Conservation (phyloP, 208 protist species). For the Leptomonas pyrrhocoris region DNA sequence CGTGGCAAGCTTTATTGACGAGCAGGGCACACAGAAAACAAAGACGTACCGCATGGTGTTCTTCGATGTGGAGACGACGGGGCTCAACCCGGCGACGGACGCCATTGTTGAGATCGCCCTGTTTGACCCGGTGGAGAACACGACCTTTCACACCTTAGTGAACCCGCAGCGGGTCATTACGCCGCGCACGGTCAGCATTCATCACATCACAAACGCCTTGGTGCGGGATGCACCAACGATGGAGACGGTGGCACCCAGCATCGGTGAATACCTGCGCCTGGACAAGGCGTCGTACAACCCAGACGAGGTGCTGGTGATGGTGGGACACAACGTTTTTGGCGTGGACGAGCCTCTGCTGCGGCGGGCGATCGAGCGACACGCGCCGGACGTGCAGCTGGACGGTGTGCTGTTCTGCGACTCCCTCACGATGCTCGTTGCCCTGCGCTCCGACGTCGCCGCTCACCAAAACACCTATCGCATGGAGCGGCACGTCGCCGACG, state of each 20-base stretch:
- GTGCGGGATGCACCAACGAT: slow-evolving; percentile 65
- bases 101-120: slow-evolving; percentile 84
- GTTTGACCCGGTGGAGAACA: slow-evolving; percentile 84
- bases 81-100: slow-evolving; percentile 79
- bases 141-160: slow-evolving; percentile 75
- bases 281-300: slow-evolving; percentile 38
- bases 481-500: slow-evolving; percentile 54
- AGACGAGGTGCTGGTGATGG: slow-evolving; percentile 70
- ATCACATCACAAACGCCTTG: slow-evolving; percentile 85
- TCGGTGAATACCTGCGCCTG: slow-evolving; percentile 74
- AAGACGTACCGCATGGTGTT: slow-evolving; percentile 60
- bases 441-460: slow-evolving; percentile 11
- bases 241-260: slow-evolving; percentile 50
- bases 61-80: slow-evolving; percentile 90
- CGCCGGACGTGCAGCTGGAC: slow-evolving; percentile 41
- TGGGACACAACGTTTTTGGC: slow-evolving; percentile 86
- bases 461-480: slow-evolving; percentile 12
- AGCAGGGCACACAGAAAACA: slow-evolving; percentile 27
- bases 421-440: slow-evolving; percentile 47
- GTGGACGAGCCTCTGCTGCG: slow-evolving; percentile 88
- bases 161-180: slow-evolving; percentile 73
- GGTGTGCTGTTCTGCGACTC: slow-evolving; percentile 87
- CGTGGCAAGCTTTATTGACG: slow-evolving; percentile 42
- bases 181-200: slow-evolving; percentile 68
- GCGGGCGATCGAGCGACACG: slow-evolving; percentile 53